phyloP scores from a whole-genome alignment of 2,329 filamentous ascomycete species.

The Malbranchea zuffiana region DNA sequence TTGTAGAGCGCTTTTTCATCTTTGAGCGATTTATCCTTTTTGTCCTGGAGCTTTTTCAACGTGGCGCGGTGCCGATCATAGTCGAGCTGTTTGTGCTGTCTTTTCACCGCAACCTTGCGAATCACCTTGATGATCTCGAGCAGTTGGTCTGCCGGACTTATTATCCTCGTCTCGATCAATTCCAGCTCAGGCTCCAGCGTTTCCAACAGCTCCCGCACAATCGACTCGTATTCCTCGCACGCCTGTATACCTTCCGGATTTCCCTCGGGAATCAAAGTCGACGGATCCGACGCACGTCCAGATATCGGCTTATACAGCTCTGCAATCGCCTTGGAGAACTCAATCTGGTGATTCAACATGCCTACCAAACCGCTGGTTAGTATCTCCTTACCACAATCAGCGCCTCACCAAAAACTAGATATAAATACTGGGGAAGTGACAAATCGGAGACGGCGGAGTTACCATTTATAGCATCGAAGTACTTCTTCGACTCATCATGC shows the following conservation, averaged over 20 bases:
- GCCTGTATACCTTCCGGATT: slow-evolving; percentile 89
- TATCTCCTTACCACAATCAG: background rate
- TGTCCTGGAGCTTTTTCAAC: slow-evolving; percentile 91
- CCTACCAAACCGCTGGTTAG: slow-evolving; percentile 32
- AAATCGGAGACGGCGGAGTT: slow-evolving; percentile 13
- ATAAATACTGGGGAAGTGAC: slow-evolving; percentile 5
- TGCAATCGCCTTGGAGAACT: slow-evolving; percentile 89
- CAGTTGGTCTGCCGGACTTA: slow-evolving; percentile 85
- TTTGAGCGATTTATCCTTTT: slow-evolving; percentile 92
- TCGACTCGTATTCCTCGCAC: slow-evolving; percentile 89
- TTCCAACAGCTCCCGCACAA: slow-evolving; percentile 81
- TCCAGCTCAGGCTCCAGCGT: slow-evolving; percentile 85
- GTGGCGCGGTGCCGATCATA: slow-evolving; percentile 76
- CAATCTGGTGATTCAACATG: slow-evolving; percentile 96
- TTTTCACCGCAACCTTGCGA: slow-evolving; percentile 75
- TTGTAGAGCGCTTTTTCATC: slow-evolving; percentile 97
- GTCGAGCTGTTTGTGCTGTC: slow-evolving; percentile 94
- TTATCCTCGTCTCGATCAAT: slow-evolving; percentile 89
- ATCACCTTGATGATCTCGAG: slow-evolving; percentile 92
- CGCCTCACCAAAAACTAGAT: background rate
- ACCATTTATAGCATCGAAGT: slow-evolving; percentile 94
- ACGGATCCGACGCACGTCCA: slow-evolving; percentile 85
- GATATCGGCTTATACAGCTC: slow-evolving; percentile 99
- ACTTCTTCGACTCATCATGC: slow-evolving; percentile 94
- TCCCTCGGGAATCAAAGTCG: slow-evolving; percentile 67